Evolutionary conservation across 2,329 filamentous ascomycete species (phyloP), one percentile per base, ranked within the genome.

Genomic region (Colletotrichum sp.): DNA sequence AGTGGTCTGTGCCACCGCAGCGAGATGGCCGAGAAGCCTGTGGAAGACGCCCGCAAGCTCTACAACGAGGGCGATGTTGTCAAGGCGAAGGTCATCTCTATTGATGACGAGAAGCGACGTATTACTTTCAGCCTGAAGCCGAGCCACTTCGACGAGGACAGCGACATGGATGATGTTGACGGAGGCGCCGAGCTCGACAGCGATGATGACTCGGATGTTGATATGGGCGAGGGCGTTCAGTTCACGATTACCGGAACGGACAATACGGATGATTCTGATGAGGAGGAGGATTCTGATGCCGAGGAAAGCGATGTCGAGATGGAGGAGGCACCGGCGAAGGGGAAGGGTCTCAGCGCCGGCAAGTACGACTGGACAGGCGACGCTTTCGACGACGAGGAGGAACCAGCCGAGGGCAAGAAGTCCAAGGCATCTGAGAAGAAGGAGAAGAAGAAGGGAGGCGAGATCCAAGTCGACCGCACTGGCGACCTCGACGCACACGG

Each of bases 81-180:
- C 78, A 99, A 99, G 87, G 96, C 96, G 16, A 94, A 95, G 83
- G 90, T 99, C 18, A 85, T 99, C 67, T 94, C 93, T 80, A 88
- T 99, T 65, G 93, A 99, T 79, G 81, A 87, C 6, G 89, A 93
- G 79, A 94, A 94, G 84, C 93, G 93, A 83, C 93, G 94, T 80
- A 93, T 99, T 80, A 98, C 92, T 80, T 95, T 99, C 80, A 95
- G 96, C 2, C 88, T 99, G 76, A 99, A 99, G 86, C 95, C 97
- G 49, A 98, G 95, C 12, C 95, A 98, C 81, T 96, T 99, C 81
- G 92, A 93, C 70, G 89, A 87, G 18, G 91, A 90, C 24, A 89
- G 88, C 28, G 89, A 89, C 71, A 88, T 87, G 80, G 88, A 88
- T 16, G 84, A 85, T 30, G 84, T 84, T 12, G 88, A 89, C 8